Percentiles rank a stretch among this genome's conserved stretches.
phyloP scores from a whole-genome alignment of 305 asterid species.

The Andrographis paniculata region DNA sequence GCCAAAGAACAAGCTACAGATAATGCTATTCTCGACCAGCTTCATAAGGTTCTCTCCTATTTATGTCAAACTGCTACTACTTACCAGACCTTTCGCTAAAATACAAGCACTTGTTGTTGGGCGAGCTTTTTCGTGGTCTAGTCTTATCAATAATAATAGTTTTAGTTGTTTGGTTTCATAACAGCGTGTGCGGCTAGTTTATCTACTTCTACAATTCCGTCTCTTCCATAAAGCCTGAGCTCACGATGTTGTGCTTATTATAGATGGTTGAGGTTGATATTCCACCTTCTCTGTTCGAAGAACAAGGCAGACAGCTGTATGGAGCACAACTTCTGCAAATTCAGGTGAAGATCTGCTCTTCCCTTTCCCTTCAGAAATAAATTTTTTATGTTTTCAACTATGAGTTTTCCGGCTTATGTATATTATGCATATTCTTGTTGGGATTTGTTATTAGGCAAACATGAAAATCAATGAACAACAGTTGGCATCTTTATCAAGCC shows the following conservation, averaged over 20 bases:
- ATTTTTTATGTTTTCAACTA: constrained; percentile 2
- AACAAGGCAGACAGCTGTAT: constrained; percentile 92
- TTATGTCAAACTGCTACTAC: neutral
- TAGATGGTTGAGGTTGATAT: constrained; percentile 84
- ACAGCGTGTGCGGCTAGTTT: neutral
- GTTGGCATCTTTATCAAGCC: constrained; percentile 75
- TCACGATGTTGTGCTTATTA: constrained; percentile 16
- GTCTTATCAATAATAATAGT: neutral
- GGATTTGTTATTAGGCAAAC: constrained; percentile 48
- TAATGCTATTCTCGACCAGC: constrained; percentile 83
- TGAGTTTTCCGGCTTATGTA: constrained; percentile 6
- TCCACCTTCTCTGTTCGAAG: constrained; percentile 83
- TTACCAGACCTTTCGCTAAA: constrained; percentile 4
- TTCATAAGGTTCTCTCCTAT: constrained; percentile 46
- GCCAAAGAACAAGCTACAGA: constrained; percentile 97
- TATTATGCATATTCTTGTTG: constrained; percentile 10
- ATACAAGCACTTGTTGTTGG: neutral
- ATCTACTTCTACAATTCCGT: neutral
- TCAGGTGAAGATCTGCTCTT: constrained; percentile 43
- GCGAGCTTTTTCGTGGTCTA: neutral
- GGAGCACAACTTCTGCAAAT: constrained; percentile 89
- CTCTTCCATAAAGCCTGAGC: no score
- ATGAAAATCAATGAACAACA: constrained; percentile 72
- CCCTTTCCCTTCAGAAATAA: neutral
- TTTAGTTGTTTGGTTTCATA: neutral